Base-by-base conservation (phyloP, 2,329 filamentous ascomycete genomes). In the Claviceps sp. region DNA sequence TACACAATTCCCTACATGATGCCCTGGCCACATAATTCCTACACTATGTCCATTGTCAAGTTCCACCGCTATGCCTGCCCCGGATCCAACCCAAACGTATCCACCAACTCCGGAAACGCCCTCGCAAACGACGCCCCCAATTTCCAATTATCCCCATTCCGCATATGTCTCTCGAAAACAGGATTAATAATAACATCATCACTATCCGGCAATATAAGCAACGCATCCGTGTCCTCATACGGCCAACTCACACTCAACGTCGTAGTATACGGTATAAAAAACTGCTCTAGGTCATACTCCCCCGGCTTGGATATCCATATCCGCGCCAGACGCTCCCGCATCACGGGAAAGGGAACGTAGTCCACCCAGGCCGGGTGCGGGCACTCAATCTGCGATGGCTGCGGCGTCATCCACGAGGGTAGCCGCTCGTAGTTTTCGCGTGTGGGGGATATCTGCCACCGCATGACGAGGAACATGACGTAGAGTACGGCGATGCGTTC, bases 381-480 rank as follows among this genome's bases (percentile, higher is more conserved):
- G 0, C 70, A 76, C 51, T 79, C 74, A 16, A 87, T 67, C 63
- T 95, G 89, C 6, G 75, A 76, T 0, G 78, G 73, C 1, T 77
- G 71, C 1, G 89, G 89, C 0, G 76, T 76, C 41, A 83, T 70
- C 81, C 85, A 95, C 4, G 81, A 73, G 0, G 89, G 89, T 11
- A 95, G 69, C 4, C 85, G 77, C 24, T 88, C 79, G 65, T 86
- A 90, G 68, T 89, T 94, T 58, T 89, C 84, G 54, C 77, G 75
- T 0, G 87, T 87, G 0, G 89, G 88, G 30, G 79, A 79, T 52
- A 95, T 85, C 63, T 88, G 82, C 87, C 89, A 95, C 43, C 84
- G 79, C 83, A 93, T 88, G 56, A 89, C 64, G 36, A 90, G 75
- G 67, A 94, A 95, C 87, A 95, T 94, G 62, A 85, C 72, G 64